Percentiles rank a stretch among this genome's conserved stretches.
These are phyloP conservation scores for Sporisorium scitamineum DNA, from an alignment of 1,284 basidiomycete genomes.

Conservation along the genomic window DNA sequence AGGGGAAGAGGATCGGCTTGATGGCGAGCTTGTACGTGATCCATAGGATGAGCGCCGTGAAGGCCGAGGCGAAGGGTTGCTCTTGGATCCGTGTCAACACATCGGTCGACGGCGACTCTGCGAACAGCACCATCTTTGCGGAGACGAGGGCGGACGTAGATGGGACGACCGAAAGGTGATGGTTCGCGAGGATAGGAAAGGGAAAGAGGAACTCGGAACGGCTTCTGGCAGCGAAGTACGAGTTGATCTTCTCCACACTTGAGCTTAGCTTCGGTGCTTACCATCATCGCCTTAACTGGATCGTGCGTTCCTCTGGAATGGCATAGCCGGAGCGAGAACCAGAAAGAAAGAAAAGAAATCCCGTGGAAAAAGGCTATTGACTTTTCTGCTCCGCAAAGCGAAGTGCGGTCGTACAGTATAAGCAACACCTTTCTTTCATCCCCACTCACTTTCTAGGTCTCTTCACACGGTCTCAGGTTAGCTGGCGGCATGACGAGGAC, in stretches of 20 bases:
- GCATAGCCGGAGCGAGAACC: neutral
- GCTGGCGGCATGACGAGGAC: no score
- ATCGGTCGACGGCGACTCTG: neutral
- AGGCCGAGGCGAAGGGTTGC: slow-evolving; percentile 10
- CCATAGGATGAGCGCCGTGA: slow-evolving; percentile 18
- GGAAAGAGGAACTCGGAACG: no score
- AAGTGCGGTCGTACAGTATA: no score
- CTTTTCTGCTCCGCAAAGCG: neutral
- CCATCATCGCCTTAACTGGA: neutral
- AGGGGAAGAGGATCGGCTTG: slow-evolving; percentile 42
- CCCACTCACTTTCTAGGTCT: no score
- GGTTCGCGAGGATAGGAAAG: neutral
- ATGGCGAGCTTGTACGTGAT: slow-evolving; percentile 43
- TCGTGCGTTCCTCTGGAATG: neutral
- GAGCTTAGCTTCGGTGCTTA: neutral
- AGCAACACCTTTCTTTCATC: no score
- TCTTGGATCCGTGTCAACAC: neutral
- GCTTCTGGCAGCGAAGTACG: neutral
- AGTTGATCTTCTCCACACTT: neutral
- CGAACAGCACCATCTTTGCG: neutral
- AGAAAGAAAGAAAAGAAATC: neutral
- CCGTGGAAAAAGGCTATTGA: neutral
- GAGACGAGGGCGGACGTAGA: no score
- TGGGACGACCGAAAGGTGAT: neutral
- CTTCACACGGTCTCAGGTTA: no score